These are phyloP conservation scores for Chaetomiaceae sp. DNA, from an alignment of 2,329 filamentous ascomycete species.

Conservation along the genomic window DNA sequence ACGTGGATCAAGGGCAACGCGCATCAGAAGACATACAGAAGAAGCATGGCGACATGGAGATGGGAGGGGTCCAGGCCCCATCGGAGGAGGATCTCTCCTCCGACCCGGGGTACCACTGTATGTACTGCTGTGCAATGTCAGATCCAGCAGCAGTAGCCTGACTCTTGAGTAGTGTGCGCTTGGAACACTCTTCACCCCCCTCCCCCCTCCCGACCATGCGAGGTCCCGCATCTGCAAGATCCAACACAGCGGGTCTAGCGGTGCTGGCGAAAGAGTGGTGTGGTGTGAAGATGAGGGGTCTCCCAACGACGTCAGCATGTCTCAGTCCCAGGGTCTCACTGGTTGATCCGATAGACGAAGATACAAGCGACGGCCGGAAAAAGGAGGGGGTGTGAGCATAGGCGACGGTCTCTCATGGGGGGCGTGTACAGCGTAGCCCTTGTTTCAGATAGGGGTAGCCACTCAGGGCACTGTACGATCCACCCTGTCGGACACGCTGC, in stretches of 20 bases:
- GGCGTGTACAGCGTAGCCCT: no score
- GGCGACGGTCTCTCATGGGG: no score
- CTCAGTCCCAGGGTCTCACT: not conserved
- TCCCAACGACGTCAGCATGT: constrained; percentile 2
- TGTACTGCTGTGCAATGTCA: not conserved
- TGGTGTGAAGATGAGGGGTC: constrained; percentile 4
- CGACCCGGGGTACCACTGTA: not conserved
- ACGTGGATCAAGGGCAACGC: not conserved
- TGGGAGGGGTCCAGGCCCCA: not conserved
- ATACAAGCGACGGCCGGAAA: not conserved
- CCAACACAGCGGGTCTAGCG: constrained; percentile 9
- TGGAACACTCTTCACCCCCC: not conserved
- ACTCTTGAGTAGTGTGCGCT: not conserved
- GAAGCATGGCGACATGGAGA: not conserved
- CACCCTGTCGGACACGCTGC: not conserved
- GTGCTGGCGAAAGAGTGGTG: not conserved
- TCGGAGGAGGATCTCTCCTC: not conserved
- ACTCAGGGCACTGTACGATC: not conserved
- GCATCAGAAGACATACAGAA: not conserved
- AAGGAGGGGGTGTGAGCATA: constrained; percentile 2
- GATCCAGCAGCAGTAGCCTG: not conserved
- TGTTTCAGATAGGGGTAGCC: constrained; percentile 1
- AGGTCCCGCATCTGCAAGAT: constrained; percentile 16
- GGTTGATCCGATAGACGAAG: not conserved
- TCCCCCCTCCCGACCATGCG: not conserved